Base-by-base conservation (phyloP, 2,329 filamentous ascomycete species). In the Periglandula ipomoeae region DNA sequence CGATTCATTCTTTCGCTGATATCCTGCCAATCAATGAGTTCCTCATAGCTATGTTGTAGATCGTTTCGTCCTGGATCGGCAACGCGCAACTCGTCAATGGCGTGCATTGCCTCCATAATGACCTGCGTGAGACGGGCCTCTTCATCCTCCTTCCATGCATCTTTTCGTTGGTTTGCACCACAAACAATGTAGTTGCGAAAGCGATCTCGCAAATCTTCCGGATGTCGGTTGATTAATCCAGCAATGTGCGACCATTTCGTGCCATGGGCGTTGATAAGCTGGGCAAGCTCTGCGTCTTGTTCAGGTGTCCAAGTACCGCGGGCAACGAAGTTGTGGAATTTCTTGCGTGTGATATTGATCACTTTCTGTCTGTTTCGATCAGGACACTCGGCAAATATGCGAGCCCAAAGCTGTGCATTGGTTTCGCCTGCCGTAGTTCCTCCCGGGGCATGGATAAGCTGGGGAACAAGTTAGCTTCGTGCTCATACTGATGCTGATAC, bases 171-270 rank as follows among this genome's bases (percentile, higher is more conserved):
- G 0, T 70, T 72, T 5, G 75, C 70, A 19, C 76, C 76, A 47
- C 78, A 82, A 41, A 82, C 67, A 20, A 85, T 66, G 56, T 84
- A 81, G 56, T 87, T 85, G 35, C 81, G 74, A 70, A 82, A 87
- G 3, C 85, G 79, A 60, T 88, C 84, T 45, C 84, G 76, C 46
- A 82, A 73, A 59, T 88, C 84, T 51, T 81, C 76, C 0, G 77
- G 71, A 35, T 81, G 75, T 5, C 86, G 80, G 52, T 81, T 81
- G 53, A 87, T 74, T 20, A 78, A 55, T n/a, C 71, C 68, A 0
- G 74, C 79, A 53, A 89, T 84, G 24, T 71, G 55, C 10, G 73
- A 72, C 81, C 84, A 89, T 50, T 79, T 76, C 15, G 69, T 72
- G 6, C 63, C 64, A 47, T 69, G 61, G 3, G 60, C 52, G 10